Evolutionary conservation across 2,329 filamentous ascomycete genomes (phyloP), one percentile per base, ranked within the genome.

Genomic region (Penicillium sp.): DNA sequence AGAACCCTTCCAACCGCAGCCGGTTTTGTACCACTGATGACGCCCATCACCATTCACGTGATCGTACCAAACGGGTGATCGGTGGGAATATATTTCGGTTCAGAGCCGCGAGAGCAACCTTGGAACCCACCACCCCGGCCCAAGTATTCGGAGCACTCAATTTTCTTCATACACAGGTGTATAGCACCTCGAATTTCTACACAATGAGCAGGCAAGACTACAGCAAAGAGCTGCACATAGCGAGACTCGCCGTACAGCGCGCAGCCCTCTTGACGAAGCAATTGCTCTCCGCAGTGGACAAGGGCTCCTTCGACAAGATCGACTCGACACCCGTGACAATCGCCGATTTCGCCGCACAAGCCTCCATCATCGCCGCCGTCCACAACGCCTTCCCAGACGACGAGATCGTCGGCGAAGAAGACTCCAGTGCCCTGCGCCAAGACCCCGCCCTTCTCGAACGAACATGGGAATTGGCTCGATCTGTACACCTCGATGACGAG

Each of bases 291-390:
- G 64, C 68, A 16, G 69, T 75, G n/a, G 69, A 73, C 51, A 77
- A 77, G 54, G 70, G 70, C 46, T 72, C 71, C 18, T 69, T 81
- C 42, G 73, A 76, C 58, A 84, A 84, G 61, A 70, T 69, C 46
- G 81, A 84, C 61, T 68, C 73, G 40, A 77, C 76, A 0, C 81
- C 81, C 20, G 81, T 85, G 41, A 84, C 81, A 1, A 75, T 81
- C 29, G 80, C 79, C 49, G 81, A 84, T 60, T 83, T 84, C 58
- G 80, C 78, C 32, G 77, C 78, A 2, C 81, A 85, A 62, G 80
- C 80, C 8, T 69, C 84, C 28, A 73, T 85, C 55, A 82, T 82
- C 56, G 71, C 70, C 46, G 74, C 77, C 23, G 66, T 84, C 37
- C 78, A 75, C 57, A 63, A 66, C 23, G 70, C 65, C 38, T 83